These are phyloP conservation scores for Mortierella sp. DNA, from an alignment of 371 early-diverging fungal genomes.

Conservation along the genomic window DNA sequence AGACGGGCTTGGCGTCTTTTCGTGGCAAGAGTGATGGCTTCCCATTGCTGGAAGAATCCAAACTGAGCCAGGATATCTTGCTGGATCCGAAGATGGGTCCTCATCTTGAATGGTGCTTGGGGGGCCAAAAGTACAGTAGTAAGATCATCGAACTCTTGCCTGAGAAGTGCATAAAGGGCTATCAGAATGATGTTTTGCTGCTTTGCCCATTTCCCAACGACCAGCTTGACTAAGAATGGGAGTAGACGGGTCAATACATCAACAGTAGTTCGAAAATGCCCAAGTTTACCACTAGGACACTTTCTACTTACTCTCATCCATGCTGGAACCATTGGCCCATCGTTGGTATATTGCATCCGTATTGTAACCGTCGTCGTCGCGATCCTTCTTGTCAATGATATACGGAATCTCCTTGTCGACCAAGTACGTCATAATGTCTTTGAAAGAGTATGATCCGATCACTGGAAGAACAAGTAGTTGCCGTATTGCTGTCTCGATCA, in stretches of 20 bases:
- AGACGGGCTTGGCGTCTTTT: conserved; percentile 22
- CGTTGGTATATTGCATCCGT: conserved; percentile 8
- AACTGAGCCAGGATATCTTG: conserved; percentile 30
- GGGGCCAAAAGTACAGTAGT: conserved; percentile 16
- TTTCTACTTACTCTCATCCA: conserved; percentile 14
- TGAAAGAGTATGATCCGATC: conserved; percentile 20
- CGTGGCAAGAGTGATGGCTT: conserved; percentile 24
- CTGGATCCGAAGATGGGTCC: conserved; percentile 19
- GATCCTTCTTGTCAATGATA: conserved; percentile 23
- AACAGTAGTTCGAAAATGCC: no score
- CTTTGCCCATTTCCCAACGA: conserved; percentile 24
- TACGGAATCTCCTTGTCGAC: conserved; percentile 34
- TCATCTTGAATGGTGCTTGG: conserved; percentile 32
- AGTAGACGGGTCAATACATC: not conserved
- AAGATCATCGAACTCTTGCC: conserved; percentile 10
- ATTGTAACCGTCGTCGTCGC: conserved; percentile 37
- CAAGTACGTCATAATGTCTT: conserved; percentile 31
- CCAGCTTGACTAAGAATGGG: conserved; percentile 14
- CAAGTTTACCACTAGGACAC: no score
- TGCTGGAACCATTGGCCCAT: conserved; percentile 19
- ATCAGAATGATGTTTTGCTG: conserved; percentile 41
- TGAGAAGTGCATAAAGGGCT: conserved; percentile 24
- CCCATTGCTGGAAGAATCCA: conserved; percentile 50
- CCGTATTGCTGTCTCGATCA: conserved; percentile 30
- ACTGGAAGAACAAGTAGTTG: conserved; percentile 27